Evolutionary conservation across 768 basidiomycete genomes (phyloP), one percentile per base, ranked within the genome.

Genomic region (Fomitopsis serialis): DNA sequence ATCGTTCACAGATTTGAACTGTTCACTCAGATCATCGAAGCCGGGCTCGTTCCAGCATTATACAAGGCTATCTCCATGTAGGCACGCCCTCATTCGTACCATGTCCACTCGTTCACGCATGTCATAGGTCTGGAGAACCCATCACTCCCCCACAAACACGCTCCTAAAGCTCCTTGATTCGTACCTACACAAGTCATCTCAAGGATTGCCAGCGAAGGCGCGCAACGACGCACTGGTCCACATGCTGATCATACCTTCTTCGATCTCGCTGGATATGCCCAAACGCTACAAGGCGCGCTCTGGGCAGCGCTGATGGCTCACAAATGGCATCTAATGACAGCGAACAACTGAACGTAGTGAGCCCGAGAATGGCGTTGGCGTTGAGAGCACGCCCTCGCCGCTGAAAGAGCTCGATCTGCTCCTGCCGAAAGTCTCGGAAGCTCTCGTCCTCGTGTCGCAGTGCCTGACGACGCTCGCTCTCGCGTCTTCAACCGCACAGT

Each of bases 131-230:
- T 22, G 81, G 78, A 44, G 92, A 93, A 69, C 75, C 84, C 12
- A 79, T 94, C 37, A 82, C 89, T 5, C 90, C 92, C 0, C 85
- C 88, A 59, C 94, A 96, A 66, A 91, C 85, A 88, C 81, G n/a
- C 71, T 96, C 11, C 79, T 97, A 54, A 95, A 94, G 68, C 74
- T 96, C 15, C 72, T 94, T 12, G 94, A 96, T 65, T 88, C 91
- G 1, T 87, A 90, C 63, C 72, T 93, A 50, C 87, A 90, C 57
- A 77, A 81, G 4, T 48, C 54, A 8, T 19, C 48, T 21, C 8
- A 6, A 5, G 8, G 15, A n/a, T 27, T 63, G 63, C 25, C 72
- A 72, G 50, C 71, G 81, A 58, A 74, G 73, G 49, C 78, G 76
- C 40, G 37, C 10, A 36, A 47, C 19, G 23, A 27, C 42, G 43